Conservation (phyloP, 1,139 yeast genomes). For the Blastobotrys malaysiensis region DNA sequence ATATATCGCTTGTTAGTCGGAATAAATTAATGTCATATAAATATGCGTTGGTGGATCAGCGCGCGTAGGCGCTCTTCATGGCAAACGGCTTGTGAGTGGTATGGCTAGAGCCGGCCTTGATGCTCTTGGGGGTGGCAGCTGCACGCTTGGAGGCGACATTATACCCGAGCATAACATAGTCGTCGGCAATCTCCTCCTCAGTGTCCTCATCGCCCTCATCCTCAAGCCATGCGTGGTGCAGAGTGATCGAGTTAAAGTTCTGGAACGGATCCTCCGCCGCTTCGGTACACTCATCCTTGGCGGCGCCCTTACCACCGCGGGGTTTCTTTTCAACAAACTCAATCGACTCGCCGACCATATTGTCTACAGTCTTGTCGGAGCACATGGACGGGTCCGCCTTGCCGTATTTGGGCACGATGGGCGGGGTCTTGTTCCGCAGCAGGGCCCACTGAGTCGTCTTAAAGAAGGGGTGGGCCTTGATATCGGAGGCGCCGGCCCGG, state of each 20-base stretch:
- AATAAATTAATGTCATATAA: not conserved
- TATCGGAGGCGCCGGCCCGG: constrained; percentile 88
- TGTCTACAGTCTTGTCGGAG: not conserved
- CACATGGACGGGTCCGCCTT: constrained; percentile 34
- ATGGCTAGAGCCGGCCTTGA: not conserved
- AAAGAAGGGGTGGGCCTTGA: constrained; percentile 85
- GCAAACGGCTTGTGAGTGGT: constrained; percentile 3
- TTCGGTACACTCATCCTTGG: constrained; percentile 13
- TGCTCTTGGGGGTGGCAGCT: constrained; percentile 1
- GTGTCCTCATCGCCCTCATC: constrained; percentile 13
- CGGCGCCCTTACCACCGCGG: constrained; percentile 8
- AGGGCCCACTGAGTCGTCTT: constrained; percentile 93
- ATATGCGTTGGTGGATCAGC: not conserved
- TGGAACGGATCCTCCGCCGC: constrained; percentile 72
- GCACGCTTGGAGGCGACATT: constrained; percentile 6
- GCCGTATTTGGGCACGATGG: constrained; percentile 84
- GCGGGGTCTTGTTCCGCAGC: constrained; percentile 85
- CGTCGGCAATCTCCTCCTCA: constrained; percentile 7
- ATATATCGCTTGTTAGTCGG: not conserved
- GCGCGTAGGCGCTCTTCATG: constrained; percentile 5
- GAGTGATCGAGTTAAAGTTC: constrained; percentile 80
- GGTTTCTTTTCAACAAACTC: constrained; percentile 3
- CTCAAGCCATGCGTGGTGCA: constrained; percentile 54
- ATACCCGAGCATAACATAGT: constrained; percentile 13
- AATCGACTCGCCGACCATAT: not conserved